Base-by-base conservation (phyloP, 331 rosid species). In the Rosa hybrid region DNA sequence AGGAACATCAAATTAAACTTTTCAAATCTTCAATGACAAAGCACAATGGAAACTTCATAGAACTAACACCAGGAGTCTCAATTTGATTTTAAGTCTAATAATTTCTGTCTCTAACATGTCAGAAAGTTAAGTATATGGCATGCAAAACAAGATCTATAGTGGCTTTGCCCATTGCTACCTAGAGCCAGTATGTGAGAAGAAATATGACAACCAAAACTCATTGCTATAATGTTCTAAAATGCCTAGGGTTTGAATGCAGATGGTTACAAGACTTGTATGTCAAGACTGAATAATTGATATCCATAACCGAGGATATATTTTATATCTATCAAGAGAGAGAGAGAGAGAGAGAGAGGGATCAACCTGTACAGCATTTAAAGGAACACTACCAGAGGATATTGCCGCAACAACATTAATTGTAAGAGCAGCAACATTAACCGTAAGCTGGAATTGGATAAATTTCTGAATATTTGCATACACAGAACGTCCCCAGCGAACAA, bases 401-500 rank as follows among this genome's bases (percentile, higher is more conserved):
- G 99, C 93, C 8, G 99, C 98, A 85, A 90, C 99, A 44, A 96
- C 98, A 88, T 96, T 96, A 62, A 96, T 96, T 53, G 91, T 89
- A 80, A 96, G 98, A 80, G 99, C 99, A 72, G 98, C 99, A 74
- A 91, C 99, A 78, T 96, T 96, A 62, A 96, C 99, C 5, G 99
- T 96, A 50, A 96, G 98, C 87, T 93, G 99, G 84, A 96, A 96
- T 86, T 96, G 99, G 84, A 96, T 96, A 84, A 96, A 96, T 81
- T 96, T 96, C 86, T 96, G 99, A 85, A 96, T 93, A 81, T 96
- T 96, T 79, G 99, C 98, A 84, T 93, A 96, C 20, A 96, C 99
- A 79, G 99, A 96, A 65, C 99, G 98, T 72, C 99, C 99, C 99
- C 99, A 96, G 59, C 98, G 94, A 71, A 96, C 99, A 88, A 96